Base-by-base conservation (phyloP, 306 rosid genomes). In the Cucurbita pepo region DNA sequence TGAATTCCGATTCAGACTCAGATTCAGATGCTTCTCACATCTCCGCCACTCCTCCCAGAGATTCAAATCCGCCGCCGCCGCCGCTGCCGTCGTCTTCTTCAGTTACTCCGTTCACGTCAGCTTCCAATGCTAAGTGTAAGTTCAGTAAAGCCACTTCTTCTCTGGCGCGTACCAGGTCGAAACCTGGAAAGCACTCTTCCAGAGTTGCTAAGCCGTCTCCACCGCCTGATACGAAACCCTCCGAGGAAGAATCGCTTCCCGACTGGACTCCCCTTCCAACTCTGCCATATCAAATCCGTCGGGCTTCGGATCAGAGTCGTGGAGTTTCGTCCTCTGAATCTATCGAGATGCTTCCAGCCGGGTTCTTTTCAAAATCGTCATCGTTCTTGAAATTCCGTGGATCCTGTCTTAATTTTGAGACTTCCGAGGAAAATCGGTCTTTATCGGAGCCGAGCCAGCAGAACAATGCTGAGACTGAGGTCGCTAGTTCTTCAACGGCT, bases 31-130 rank as follows among this genome's bases (percentile, higher is more conserved):
- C 83, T 34, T 93, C 98, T 77, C 97, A 88, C 74, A 69, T 93
- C 83, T 93, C 97, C 34, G 76, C 94, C 63, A 93, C 98, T 77
- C 97, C 98, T 10, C 97, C 97, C 10, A 75, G 97, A 81, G 61
- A 77, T 34, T 45, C 76, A 71, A 76, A n/a, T 38, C 85, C 84
- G 13, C 77, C 86, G 36, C 60, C 80, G 0, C 57, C 34, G 19
- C 78, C 85, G 36, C 60, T 79, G 0, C 57, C 34, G 19, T 77
- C 85, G 16, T 70, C 81, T 1, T 76, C 71, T 55, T 71, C 82
- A 6, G 47, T 69, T 2, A 53, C 80, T 8, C 62, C 78, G 2
- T 76, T 81, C 64, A 4, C 77, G 50, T 59, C 73, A 54, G 25
- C 80, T 70, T 73, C 87, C 69, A 58, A 79, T 45, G 62, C 84